Evolutionary conservation across 768 basidiomycete species (phyloP).

Genomic region (Cystobasidium onofrii): DNA sequence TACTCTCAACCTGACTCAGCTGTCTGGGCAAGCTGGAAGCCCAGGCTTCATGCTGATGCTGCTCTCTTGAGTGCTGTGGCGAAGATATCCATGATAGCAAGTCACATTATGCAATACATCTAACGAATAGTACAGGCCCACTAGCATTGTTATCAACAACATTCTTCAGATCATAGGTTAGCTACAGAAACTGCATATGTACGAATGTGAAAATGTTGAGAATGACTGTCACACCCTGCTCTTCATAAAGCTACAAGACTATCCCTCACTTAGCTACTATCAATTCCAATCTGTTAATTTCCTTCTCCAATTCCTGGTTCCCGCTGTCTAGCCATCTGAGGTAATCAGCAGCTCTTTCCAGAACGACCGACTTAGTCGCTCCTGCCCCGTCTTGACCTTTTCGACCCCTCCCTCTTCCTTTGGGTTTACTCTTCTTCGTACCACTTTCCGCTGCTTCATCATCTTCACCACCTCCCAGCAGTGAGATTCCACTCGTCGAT

Average conservation of each 20-base stretch:
- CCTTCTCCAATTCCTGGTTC: conserved; percentile 19
- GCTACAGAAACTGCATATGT: no score
- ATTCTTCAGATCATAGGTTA: no score
- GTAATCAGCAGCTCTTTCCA: conserved; percentile 30
- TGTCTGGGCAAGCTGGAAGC: no score
- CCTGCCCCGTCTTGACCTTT: conserved; percentile 31
- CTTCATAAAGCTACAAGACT: neutral
- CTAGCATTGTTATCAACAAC: neutral
- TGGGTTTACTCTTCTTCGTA: conserved; percentile 8
- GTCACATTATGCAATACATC: no score
- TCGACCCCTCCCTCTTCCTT: conserved; percentile 23
- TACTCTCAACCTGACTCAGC: no score
- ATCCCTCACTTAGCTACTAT: neutral
- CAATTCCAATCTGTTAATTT: conserved; percentile 11
- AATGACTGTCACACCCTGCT: neutral
- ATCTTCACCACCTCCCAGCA: neutral
- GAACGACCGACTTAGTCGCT: conserved; percentile 23
- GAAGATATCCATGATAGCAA: no score
- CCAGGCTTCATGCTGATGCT: no score
- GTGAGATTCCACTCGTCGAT: neutral
- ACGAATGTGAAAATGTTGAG: no score
- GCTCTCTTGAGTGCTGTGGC: no score
- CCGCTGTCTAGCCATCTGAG: conserved; percentile 28
- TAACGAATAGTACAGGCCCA: neutral
- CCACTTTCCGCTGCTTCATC: conserved; percentile 4